Base-by-base conservation (phyloP, 2,329 filamentous ascomycete species). In the Trichophyton simii region DNA sequence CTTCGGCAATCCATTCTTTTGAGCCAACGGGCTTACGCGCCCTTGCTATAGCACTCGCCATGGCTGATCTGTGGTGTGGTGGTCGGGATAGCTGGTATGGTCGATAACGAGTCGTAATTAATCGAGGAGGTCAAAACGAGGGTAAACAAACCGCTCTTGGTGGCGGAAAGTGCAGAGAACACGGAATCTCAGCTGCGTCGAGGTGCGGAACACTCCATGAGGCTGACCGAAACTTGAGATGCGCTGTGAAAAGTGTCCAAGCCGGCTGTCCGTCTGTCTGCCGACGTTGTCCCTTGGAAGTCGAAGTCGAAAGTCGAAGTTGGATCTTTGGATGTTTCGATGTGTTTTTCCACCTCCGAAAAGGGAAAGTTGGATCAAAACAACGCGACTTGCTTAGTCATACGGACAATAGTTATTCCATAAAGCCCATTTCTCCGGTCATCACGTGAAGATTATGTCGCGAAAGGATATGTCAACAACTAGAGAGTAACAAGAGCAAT, bases 1-100 rank as follows among this genome's bases (percentile, higher is more conserved):
- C 94, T 66, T 89, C 86, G 36, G 85, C 79, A 66, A 96, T 84
- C 94, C 94, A 99, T 76, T 86, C 80, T 69, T 84, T 79, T 63
- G 90, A 94, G 73, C 91, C 91, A 67, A 95, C 85, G 70, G 87
- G 70, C 68, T 74, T 74, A 65, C 75, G 75, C 64, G 58, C 70
- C 70, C 72, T 75, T 63, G 72, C 67, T 63, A 72, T 67, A 59
- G 70, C 65, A 60, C 72, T 64, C 58, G 73, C 69, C 74, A 76
- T 76, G 66, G 59, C 62, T n/a, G 52, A 25, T 25, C 13, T 54
- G 22, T 22, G 34, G 18, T 48, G 44, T n/a, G 22, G 46, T 36
- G 28, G n/a, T 55, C 8, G 38, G 5, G 3, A 42, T 42, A 42
- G n/a, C 5, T 15, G n/a, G 6, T n/a, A 44, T 15, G 41, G 41